phyloP scores from a whole-genome alignment of 495 filamentous ascomycete genomes.

The Talaromyces proteolyticus region DNA sequence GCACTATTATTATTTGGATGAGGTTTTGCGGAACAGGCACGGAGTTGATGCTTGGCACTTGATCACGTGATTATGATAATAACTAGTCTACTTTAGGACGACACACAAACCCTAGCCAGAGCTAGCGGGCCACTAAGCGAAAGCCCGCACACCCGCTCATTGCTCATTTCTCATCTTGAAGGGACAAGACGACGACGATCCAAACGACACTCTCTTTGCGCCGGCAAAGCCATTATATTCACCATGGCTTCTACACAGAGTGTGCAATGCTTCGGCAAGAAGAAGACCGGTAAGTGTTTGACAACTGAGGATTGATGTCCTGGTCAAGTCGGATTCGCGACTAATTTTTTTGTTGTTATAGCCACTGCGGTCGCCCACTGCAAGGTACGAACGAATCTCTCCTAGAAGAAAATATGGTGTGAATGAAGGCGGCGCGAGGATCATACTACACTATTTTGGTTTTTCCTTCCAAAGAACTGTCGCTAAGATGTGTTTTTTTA shows the following conservation, averaged over 20 bases:
- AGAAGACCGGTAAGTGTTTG: slow-evolving; percentile 64
- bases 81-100: slow-evolving; percentile 18
- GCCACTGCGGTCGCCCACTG: slow-evolving; percentile 87
- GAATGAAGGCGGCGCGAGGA: neutral
- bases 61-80: slow-evolving; percentile 12
- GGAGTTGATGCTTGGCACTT: slow-evolving; percentile 1
- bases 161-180: slow-evolving; percentile 18
- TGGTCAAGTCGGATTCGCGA: neutral
- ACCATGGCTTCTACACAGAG: slow-evolving; percentile 77
- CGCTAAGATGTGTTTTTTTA: slow-evolving; percentile 13
- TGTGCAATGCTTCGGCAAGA: slow-evolving; percentile 95
- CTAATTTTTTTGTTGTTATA: slow-evolving; percentile 29
- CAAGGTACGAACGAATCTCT: slow-evolving; percentile 60
- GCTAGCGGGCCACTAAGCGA: slow-evolving; percentile 39
- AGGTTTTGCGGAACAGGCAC: neutral
- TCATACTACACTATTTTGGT: neutral
- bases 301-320: neutral
- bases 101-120: slow-evolving; percentile 10
- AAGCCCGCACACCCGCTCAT: slow-evolving; percentile 30
- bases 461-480: neutral
- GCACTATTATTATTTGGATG: no score
- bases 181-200: slow-evolving; percentile 11
- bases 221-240: slow-evolving; percentile 38
- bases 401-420: no score
- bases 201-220: slow-evolving; percentile 36